Evolutionary conservation across 108 stramenopile genomes (phyloP), one percentile per base, ranked within the genome.

Genomic region (Nitzschia sp.): DNA sequence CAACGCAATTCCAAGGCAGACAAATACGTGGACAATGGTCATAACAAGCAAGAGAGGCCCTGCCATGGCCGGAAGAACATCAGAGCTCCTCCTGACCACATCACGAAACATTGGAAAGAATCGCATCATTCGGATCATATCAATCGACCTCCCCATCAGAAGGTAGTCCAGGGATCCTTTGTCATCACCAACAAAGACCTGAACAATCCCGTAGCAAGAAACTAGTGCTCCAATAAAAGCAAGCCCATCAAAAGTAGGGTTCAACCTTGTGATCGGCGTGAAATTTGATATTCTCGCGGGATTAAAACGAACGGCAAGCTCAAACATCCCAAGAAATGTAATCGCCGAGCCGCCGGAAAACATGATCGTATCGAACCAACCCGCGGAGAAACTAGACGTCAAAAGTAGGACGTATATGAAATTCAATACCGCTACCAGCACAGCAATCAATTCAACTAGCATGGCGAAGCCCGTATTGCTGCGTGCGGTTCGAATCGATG

Each of bases 121-220:
- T 48, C 85, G 72, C 77, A 83, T 74, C 15, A 81, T 58, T 42
- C 85, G 82, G 42, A 86, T 76, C 66, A 80, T 86, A 46, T 86
- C 85, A 46, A 85, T 76, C 32, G 81, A 78, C 36, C 84, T 26
- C 17, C 84, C 84, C 32, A 78, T 66, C 54, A 79, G 54, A 15
- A 85, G 64, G 48, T 57, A 78, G 28, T 82, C 70, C 21, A 61
- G 25, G 3, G 71, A 53, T 3, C 25, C 46, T 24, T 54, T 32
- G 36, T 31, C 23, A 18, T 42, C 51, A 11, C 60, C 60, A 33
- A 27, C 29, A 18, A 30, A 45, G 45, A 46, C 53, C 19, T 64
- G 54, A 15, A 72, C 54, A 58, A 78, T 61, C 3, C 82, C 78
- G 58, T 68, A 17, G 30, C 56, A 58, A 25, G 86, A 87, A 11